Conservation (phyloP, 2,329 filamentous ascomycete species). For the Lachnellula suecica region DNA sequence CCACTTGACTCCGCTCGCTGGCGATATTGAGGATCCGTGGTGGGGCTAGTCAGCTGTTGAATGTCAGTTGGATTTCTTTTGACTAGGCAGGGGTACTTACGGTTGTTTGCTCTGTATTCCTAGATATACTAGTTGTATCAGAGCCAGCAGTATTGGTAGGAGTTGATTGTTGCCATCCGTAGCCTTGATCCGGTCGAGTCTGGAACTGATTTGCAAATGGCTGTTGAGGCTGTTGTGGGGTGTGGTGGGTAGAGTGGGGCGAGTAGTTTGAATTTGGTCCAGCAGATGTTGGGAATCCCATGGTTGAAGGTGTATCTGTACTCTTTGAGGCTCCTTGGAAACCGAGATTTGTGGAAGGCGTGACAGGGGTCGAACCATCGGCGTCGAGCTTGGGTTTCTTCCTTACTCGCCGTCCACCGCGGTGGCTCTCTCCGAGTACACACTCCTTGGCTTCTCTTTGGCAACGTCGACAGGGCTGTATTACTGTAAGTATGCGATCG, state of each 20-base stretch:
- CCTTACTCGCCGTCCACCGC: slow-evolving; percentile 32
- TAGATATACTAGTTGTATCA: slow-evolving; percentile 17
- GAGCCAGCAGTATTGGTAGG: slow-evolving; percentile 14
- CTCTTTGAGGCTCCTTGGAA: slow-evolving; percentile 5
- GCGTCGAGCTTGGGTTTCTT: slow-evolving; percentile 31
- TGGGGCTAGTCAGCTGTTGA: slow-evolving; percentile 17
- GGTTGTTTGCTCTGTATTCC: slow-evolving; percentile 22
- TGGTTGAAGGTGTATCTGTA: slow-evolving; percentile 1
- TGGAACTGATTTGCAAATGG: slow-evolving; percentile 21
- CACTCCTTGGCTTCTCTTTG: slow-evolving; percentile 33
- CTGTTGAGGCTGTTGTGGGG: slow-evolving; percentile 7
- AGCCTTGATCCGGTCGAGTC: slow-evolving; percentile 12
- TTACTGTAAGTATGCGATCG: too few relatives aligned
- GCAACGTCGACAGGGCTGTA: slow-evolving; percentile 34
- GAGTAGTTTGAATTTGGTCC: slow-evolving; percentile 10
- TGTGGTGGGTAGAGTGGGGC: slow-evolving; percentile 10
- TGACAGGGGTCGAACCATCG: background rate
- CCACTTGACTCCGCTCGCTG: slow-evolving; percentile 17
- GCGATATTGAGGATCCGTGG: slow-evolving; percentile 16
- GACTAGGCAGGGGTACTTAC: slow-evolving; percentile 8
- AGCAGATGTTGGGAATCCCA: slow-evolving; percentile 8
- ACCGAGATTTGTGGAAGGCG: slow-evolving; percentile 1
- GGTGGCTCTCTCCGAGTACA: slow-evolving; percentile 32
- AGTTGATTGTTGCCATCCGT: slow-evolving; percentile 18
- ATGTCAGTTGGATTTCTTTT: slow-evolving; percentile 2